Conservation (phyloP, 495 filamentous ascomycete genomes). For the Trichoderma parareesei region DNA sequence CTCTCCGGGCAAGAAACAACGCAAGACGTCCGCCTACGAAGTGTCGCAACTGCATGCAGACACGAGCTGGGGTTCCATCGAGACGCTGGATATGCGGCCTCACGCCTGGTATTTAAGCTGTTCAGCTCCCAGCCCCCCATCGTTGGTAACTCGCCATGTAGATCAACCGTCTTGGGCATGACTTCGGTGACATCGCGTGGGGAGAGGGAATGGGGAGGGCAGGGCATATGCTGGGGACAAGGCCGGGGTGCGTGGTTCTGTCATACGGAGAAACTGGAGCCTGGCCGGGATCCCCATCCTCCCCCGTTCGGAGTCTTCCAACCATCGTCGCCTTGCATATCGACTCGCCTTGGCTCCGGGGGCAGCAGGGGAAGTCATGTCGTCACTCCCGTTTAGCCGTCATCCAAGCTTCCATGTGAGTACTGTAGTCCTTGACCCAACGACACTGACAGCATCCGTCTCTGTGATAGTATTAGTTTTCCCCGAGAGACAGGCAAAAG, state of each 20-base stretch:
- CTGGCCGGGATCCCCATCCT: background rate
- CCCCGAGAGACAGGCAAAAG: background rate
- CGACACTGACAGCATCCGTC: no score
- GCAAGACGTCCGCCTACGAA: background rate
- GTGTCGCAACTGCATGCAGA: constrained; percentile 2
- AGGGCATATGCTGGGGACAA: background rate
- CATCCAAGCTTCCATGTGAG: background rate
- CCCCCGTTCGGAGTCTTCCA: background rate
- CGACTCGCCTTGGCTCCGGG: background rate
- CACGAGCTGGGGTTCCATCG: constrained; percentile 2
- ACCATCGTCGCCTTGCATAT: background rate
- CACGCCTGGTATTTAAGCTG: background rate
- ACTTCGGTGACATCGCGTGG: background rate
- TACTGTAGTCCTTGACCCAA: no score
- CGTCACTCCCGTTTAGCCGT: background rate
- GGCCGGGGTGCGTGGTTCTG: background rate
- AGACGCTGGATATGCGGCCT: background rate
- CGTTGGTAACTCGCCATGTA: background rate
- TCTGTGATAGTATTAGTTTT: background rate
- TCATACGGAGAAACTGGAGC: background rate
- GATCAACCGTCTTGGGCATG: background rate
- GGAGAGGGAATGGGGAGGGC: background rate
- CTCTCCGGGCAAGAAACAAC: background rate
- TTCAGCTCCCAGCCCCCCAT: background rate
- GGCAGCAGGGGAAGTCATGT: background rate